phyloP scores from a whole-genome alignment of 129 eudicot genomes.

The Flaveria brownii region DNA sequence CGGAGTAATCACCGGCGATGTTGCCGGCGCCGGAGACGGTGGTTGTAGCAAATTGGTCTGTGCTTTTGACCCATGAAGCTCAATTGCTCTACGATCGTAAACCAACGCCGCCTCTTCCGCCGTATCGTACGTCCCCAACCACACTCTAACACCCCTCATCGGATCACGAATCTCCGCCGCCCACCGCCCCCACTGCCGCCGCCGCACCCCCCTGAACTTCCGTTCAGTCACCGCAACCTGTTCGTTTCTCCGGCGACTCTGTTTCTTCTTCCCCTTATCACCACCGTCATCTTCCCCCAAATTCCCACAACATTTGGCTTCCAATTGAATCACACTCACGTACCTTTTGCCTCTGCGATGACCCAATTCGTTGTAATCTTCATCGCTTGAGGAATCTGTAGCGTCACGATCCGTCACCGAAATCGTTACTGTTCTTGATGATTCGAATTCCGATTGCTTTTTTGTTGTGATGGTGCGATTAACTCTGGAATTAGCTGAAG shows the following conservation, averaged over 20 bases:
- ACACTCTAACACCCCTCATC: slow-evolving; percentile 37
- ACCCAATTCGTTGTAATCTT: slow-evolving; percentile 21
- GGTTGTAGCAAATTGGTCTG: slow-evolving; percentile 46
- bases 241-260: slow-evolving; percentile 15
- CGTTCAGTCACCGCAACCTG: slow-evolving; percentile 16
- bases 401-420: slow-evolving; percentile 54
- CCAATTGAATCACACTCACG: slow-evolving; percentile 46
- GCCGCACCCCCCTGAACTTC: slow-evolving; percentile 63
- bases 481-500: slow-evolving; percentile 25
- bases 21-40: slow-evolving; percentile 26
- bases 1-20: neutral
- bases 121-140: slow-evolving; percentile 73
- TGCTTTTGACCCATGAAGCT: slow-evolving; percentile 59
- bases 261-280: slow-evolving; percentile 22
- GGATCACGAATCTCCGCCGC: slow-evolving; percentile 82
- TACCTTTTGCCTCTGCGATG: slow-evolving; percentile 35
- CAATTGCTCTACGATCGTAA: slow-evolving; percentile 63
- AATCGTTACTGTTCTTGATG: slow-evolving; percentile 40
- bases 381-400: slow-evolving; percentile 63
- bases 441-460: slow-evolving; percentile 2
- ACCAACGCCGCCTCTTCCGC: slow-evolving; percentile 75
- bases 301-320: neutral
- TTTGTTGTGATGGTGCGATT: slow-evolving; percentile 22
- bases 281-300: neutral
- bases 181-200: slow-evolving; percentile 65